Percentiles rank a stretch among this genome's conserved stretches.
Evolutionary conservation across 805 yeast genomes (phyloP).

Genomic region (Phaffomyces opuntiae): DNA sequence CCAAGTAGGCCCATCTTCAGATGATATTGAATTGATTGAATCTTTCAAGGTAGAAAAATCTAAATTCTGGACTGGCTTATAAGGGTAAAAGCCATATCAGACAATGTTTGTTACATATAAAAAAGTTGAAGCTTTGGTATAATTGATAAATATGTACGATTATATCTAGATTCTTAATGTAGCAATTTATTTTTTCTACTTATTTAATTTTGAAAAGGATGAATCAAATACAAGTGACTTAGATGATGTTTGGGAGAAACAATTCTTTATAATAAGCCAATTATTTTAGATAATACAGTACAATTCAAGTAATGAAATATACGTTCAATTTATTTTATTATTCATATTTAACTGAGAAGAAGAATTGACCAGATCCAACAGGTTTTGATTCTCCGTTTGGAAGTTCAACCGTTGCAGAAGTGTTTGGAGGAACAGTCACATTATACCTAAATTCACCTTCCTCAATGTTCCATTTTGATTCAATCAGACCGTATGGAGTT

Average conservation of each 20-base stretch:
- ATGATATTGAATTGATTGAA: conserved; percentile 20
- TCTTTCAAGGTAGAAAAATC: conserved; percentile 18
- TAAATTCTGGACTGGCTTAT: conserved; percentile 8
- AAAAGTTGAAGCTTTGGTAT: too few relatives aligned
- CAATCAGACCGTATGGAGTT: conserved; percentile 14
- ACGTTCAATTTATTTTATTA: too few relatives aligned
- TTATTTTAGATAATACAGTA: too few relatives aligned
- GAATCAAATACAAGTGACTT: too few relatives aligned
- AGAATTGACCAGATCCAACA: conserved; percentile 5
- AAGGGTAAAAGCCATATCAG: not conserved
- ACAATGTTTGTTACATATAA: too few relatives aligned
- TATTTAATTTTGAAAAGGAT: too few relatives aligned
- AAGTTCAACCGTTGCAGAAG: conserved; percentile 9
- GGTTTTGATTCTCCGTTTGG: conserved; percentile 6
- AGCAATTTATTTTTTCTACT: too few relatives aligned
- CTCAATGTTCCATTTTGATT: conserved; percentile 9
- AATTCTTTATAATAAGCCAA: too few relatives aligned
- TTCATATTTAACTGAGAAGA: not conserved
- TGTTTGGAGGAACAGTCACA: conserved; percentile 11
- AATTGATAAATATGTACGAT: not conserved
- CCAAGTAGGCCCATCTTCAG: conserved; percentile 36
- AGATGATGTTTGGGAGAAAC: too few relatives aligned
- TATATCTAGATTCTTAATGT: not conserved
- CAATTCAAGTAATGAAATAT: too few relatives aligned
- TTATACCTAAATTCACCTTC: conserved; percentile 5